These are phyloP conservation scores for Colletotrichum godetiae DNA, from an alignment of 2,329 filamentous ascomycete genomes.

Conservation along the genomic window DNA sequence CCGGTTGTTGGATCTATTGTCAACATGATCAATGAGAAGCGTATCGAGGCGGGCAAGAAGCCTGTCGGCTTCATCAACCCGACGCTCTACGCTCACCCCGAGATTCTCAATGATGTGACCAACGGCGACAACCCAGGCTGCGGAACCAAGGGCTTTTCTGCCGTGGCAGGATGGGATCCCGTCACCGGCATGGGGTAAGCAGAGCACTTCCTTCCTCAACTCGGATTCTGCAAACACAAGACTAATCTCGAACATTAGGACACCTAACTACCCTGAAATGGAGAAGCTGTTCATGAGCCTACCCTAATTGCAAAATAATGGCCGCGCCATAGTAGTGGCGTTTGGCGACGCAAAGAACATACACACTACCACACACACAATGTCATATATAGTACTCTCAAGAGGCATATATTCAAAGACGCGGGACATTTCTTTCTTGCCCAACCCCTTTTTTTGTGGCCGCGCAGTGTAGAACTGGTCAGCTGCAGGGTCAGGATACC, in stretches of 20 bases:
- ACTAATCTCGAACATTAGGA: constrained; percentile 16
- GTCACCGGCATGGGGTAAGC: constrained; percentile 33
- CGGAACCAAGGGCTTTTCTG: constrained; percentile 44
- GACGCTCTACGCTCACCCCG: constrained; percentile 41
- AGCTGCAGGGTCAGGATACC: constrained; percentile 12
- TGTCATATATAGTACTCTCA: not conserved
- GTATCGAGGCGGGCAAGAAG: constrained; percentile 43
- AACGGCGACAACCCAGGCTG: constrained; percentile 46
- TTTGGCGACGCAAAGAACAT: constrained; percentile 7
- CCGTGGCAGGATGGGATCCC: constrained; percentile 35
- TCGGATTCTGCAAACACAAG: not conserved
- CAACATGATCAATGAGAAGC: constrained; percentile 45
- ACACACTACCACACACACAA: not conserved
- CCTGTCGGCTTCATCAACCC: constrained; percentile 40
- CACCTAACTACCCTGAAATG: constrained; percentile 36
- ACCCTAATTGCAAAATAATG: constrained; percentile 21
- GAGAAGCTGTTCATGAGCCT: constrained; percentile 35
- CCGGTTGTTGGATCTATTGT: constrained; percentile 49
- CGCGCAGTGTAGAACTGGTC: not conserved
- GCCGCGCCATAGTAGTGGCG: not conserved
- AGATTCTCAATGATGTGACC: constrained; percentile 45
- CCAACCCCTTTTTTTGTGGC: constrained; percentile 1
- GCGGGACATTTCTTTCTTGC: not conserved
- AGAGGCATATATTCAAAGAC: not conserved
- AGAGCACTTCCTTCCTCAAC: not conserved